Base-by-base conservation (phyloP, 2,329 filamentous ascomycete species). In the Huntiella omanensis region DNA sequence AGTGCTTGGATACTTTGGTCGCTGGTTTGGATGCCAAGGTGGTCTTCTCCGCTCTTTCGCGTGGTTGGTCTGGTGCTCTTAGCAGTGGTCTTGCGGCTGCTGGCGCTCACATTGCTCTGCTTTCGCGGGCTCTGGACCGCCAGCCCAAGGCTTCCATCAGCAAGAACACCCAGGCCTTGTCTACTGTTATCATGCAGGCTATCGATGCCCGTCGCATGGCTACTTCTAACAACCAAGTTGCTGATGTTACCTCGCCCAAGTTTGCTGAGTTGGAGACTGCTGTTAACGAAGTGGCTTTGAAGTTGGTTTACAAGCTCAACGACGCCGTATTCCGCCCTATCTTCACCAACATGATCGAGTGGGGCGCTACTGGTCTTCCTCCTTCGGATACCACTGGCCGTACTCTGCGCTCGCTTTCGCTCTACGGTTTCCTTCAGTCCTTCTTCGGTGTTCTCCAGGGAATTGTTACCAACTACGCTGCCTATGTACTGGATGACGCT, bases 231-330 rank as follows among this genome's bases (percentile, higher is more conserved):
- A 63, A 68, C 32, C 63, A 71, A 1, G 59, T 66, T 17, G 59
- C 57, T 47, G 54, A 55, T 46, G 62, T 68, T 33, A 59, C 66
- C 37, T 56, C 67, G 12, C 62, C 69, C 11, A 64, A 71, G 39
- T 59, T 83, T 4, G 61, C 67, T 15, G 65, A 69, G 37, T 66
- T 85, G 10, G 84, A 93, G 57, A 63, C 65, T 2, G 65, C 68
- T 8, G 57, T 83, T 53, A 80, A 84, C 57, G 73, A 80, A 7
- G 75, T 81, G 10, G 75, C 79, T 0, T 73, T 98, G 49, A 83
- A 85, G 61, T 91, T 95, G 77, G 82, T 94, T 46, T 85, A 93
- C 67, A 96, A 96, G 67, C 73, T 98, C 51, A 96, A 95, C 62
- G 91, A 98, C 58, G 79, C 82, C 1, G 77, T 82, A 0, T 98